Conservation (phyloP, 768 basidiomycete genomes). For the Russula abietina region DNA sequence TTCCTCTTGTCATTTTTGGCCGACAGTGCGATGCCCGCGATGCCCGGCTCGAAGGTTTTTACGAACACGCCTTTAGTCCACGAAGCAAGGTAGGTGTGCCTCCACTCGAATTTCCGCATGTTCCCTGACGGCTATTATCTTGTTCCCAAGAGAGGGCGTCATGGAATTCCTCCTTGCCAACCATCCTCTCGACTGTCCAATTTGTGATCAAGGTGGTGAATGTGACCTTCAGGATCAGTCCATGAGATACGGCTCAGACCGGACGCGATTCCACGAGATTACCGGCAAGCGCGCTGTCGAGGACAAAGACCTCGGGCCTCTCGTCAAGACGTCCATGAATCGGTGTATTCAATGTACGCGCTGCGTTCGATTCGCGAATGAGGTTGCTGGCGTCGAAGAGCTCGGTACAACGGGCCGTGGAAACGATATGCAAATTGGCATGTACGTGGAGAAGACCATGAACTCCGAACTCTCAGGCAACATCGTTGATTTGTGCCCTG, state of each 20-base stretch:
- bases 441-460: slow-evolving; percentile 96
- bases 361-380: slow-evolving; percentile 98
- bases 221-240: slow-evolving; percentile 99
- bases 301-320: slow-evolving; percentile 95
- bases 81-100: slow-evolving; percentile 60
- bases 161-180: slow-evolving; percentile 99
- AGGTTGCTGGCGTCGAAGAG: slow-evolving; percentile 97
- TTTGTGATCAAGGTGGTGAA: slow-evolving; percentile 98
- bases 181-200: slow-evolving; percentile 96
- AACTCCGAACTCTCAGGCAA: slow-evolving; percentile 97
- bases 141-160: slow-evolving; percentile 71
- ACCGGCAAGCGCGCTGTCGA: slow-evolving; percentile 97
- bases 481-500: slow-evolving; percentile 94
- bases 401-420: slow-evolving; percentile 95
- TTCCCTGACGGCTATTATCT: slow-evolving; percentile 4
- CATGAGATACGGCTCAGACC: slow-evolving; percentile 98
- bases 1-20: slow-evolving; percentile 4
- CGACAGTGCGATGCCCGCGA: slow-evolving; percentile 92
- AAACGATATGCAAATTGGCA: slow-evolving; percentile 98
- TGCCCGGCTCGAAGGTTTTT: slow-evolving; percentile 88
- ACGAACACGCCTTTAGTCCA: slow-evolving; percentile 90
- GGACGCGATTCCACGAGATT: slow-evolving; percentile 97
- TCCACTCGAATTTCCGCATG: slow-evolving; percentile 15
- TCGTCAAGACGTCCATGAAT: slow-evolving; percentile 98
- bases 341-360: slow-evolving; percentile 99